Percentiles rank a stretch among this genome's conserved stretches.
Conservation (phyloP, 305 asterid genomes). For the Fraxinus ornus region DNA sequence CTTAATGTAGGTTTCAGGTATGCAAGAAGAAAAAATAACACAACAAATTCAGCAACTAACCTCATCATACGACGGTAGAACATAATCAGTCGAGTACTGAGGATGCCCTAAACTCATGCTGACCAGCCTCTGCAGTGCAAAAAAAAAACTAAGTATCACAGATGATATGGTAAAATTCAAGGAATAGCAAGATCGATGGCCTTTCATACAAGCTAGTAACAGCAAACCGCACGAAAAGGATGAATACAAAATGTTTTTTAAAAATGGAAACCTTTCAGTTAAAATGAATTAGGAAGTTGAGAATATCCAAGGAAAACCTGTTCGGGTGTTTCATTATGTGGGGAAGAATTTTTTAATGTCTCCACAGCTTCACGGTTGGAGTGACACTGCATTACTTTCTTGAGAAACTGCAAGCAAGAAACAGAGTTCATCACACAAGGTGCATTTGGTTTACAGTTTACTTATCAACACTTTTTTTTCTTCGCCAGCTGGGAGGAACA, state of each 20-base stretch:
- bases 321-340: slow-evolving; percentile 63
- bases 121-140: slow-evolving; percentile 70
- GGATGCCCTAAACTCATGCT: slow-evolving; percentile 74
- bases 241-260: background rate
- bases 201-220: background rate
- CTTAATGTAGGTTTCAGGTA: background rate
- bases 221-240: background rate
- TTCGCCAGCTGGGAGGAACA: background rate
- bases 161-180: background rate
- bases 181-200: background rate
- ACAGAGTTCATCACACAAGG: background rate
- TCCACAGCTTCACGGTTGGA: slow-evolving; percentile 51
- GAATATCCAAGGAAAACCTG: slow-evolving; percentile 47
- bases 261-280: background rate
- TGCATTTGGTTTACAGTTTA: background rate
- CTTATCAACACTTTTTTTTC: background rate
- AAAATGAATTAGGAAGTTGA: background rate
- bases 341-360: slow-evolving; percentile 44
- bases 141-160: slow-evolving; percentile 4
- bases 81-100: slow-evolving; percentile 65
- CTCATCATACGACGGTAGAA: slow-evolving; percentile 85
- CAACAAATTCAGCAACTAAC: slow-evolving; percentile 30
- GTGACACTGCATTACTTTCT: slow-evolving; percentile 61
- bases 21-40: background rate
- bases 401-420: slow-evolving; percentile 54